Base-by-base conservation (phyloP, 2,329 filamentous ascomycete species). In the Aspergillus tanneri region DNA sequence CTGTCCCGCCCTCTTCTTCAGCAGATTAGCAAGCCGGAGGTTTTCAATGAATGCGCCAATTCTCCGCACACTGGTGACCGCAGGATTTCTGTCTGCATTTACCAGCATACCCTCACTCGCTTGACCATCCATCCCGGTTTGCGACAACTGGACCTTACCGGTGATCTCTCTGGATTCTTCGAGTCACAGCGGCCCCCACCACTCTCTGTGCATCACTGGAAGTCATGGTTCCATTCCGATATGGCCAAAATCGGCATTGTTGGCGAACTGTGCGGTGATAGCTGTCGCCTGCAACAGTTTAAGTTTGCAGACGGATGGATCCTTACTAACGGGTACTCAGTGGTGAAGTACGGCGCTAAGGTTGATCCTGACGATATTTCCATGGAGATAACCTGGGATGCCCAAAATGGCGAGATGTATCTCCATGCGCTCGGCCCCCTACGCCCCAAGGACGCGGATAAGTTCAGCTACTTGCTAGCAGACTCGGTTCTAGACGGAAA, bases 181-280 rank as follows among this genome's bases (percentile, higher is more conserved):
- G 82, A 85, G 65, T 75, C 77, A 2, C 79, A 79, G 1, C 65
- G 74, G 19, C 59, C 59, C 23, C 66, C 71, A n/a, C 77, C 79
- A 0, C 65, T 84, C 10, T 82, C 76, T 41, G 67, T 85, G 5
- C 82, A 85, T 61, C 82, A 85, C 68, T 84, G 81, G 80, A 83
- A 82, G 62, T 79, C 75, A 10, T 84, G 81, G 79, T 81, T 82
- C 64, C 58, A 71, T 7, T 63, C 60, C 19, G 66, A 71, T 47
- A 80, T 83, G 34, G 71, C 73, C 38, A 70, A 74, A 47, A 77
- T 82, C 68, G 73, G 77, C 24, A 65, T 70, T 30, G 67, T 80
- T 10, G 67, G 73, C 5, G 62, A 73, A 8, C 61, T 81, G n/a
- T 84, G 82, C 55, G 81, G 82, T 4, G 76, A 77, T 39, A 55